These are phyloP conservation scores for Dujonia santamariae DNA, from an alignment of 1,139 yeast genomes.

Conservation along the genomic window DNA sequence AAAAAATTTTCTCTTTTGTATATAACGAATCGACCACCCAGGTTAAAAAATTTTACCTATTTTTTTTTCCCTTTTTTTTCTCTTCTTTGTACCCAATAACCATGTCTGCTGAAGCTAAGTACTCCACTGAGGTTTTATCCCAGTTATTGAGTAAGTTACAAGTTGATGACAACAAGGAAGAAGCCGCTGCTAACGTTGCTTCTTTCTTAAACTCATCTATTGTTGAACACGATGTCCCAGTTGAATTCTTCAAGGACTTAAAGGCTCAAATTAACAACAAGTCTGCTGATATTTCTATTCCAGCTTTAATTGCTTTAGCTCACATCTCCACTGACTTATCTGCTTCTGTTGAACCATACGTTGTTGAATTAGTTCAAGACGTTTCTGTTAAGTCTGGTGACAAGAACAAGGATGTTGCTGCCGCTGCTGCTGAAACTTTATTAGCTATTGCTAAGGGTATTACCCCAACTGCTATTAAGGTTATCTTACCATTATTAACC, in stretches of 20 bases:
- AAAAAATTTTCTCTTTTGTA: conserved; percentile 7
- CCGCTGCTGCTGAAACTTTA: conserved; percentile 69
- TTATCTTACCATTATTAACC: conserved; percentile 78
- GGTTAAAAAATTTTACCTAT: conserved; percentile 11
- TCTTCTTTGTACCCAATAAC: conserved; percentile 10
- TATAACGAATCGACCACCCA: conserved; percentile 7
- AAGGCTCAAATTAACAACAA: conserved; percentile 38
- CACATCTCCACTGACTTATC: conserved; percentile 86
- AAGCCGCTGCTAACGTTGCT: conserved; percentile 87
- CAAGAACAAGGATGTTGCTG: conserved; percentile 75
- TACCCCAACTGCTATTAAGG: conserved; percentile 93
- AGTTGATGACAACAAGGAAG: conserved; percentile 87
- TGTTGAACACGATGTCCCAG: conserved; percentile 97
- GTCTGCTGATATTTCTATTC: conserved; percentile 56
- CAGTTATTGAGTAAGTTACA: conserved; percentile 91
- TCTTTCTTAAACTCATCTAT: conserved; percentile 94
- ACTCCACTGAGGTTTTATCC: conserved; percentile 78
- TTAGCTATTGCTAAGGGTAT: conserved; percentile 73
- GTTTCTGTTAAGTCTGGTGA: conserved; percentile 86
- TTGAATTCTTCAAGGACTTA: conserved; percentile 10
- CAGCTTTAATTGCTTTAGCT: conserved; percentile 79
- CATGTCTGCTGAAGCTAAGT: conserved; percentile 65
- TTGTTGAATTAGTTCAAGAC: conserved; percentile 69
- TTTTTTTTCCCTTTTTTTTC: conserved; percentile 10
- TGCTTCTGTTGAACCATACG: conserved; percentile 93